Base-by-base conservation (phyloP, 1,284 basidiomycete species). In the Fomes fomentarius region DNA sequence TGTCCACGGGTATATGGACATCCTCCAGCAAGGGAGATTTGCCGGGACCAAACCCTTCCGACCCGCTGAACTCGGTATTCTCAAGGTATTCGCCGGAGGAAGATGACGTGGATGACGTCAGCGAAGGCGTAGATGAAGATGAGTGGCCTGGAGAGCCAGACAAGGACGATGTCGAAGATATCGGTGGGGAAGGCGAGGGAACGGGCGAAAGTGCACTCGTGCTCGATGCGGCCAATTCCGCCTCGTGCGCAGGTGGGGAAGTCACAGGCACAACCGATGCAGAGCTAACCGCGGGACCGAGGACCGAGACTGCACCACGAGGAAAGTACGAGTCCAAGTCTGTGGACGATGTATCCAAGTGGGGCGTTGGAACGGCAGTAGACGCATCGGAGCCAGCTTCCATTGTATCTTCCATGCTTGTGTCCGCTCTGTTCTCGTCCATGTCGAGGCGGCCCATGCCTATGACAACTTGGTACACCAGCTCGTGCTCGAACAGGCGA, bases 381-480 rank as follows among this genome's bases (percentile, higher is more conserved):
- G 61, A 50, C 2, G 52, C 34, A 4, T 54, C 59, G 10, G 58
- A 56, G n/a, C 48, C 48, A 28, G 76, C 71, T 25, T 77, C 75
- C 59, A 14, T 33, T 7, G 39, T 26, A 1, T 64, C 66, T 2
- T 71, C 69, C 6, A 56, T 52, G 11, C 43, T 45, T 19, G 41
- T 31, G n/a, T 56, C 52, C 2, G 30, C 25, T 10, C 57, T 48
- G 35, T 53, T 40, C 14, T 61, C 56, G 33, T 61, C 57, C 33
- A 70, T 49, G 49, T 94, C 91, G 17, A 96, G 77, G 28, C 85
- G 77, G 4, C 91, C 92, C 79, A 97, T 91, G 24, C 93, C 94
- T 47, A 96, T 87, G 52, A 96, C 85, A 55, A 97, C 86, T 38
- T 93, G 89, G 54, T 89, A 80, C 5, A 96, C 68, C 44, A 97